Base-by-base conservation (phyloP, 129 eudicot species). In the Lactuca saligna region DNA sequence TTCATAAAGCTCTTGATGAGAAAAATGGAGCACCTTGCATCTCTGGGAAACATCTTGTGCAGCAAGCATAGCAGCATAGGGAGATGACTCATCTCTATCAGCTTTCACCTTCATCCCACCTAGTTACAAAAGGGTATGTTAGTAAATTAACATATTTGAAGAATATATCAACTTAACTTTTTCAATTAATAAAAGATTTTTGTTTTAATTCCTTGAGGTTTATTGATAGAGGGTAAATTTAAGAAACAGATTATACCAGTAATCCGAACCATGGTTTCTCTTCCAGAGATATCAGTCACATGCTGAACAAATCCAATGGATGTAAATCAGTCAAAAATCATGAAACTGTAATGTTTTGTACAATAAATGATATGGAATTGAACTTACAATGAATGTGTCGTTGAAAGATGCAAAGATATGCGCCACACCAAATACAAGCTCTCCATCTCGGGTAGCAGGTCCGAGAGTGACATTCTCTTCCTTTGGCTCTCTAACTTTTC, bases 101-200 rank as follows among this genome's bases (percentile, higher is more conserved):
- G 84, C 84, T 14, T 80, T 80, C 15, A 80, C 84, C 57, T 80
- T 80, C 84, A 80, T 80, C 37, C 84, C 84, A 75, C 84, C 84
- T 80, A 55, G 2, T 14, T 17, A 29, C 20, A 2, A 38, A 44
- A 69, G 53, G 39, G 9, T 39, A 39, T 39, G 9, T 39, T 39
- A 39, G 44, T 39, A 7, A 39, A 14, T 9, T 10, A 25, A 25
- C 17, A 12, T 9, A 59, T 13, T 8, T 4, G 5, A 59, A 57
- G 0, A 33, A 29, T 9, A 57, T 25, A 16, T 7, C 25, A 25
- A 25, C 29, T 25, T 25, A 25, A 25, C 29, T 0, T 1, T 25
- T 25, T 25, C 29, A 1, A 25, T 2, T 2, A 25, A 25, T 0
- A 25, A 25, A 25, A 25, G 1, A 25, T 25, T 25, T 25, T 20